A percentile compares a stretch with the other conserved stretches of the same genome.
Conservation (phyloP, 192 early-diverging fungal species). For the Linnemannia hyalina region DNA sequence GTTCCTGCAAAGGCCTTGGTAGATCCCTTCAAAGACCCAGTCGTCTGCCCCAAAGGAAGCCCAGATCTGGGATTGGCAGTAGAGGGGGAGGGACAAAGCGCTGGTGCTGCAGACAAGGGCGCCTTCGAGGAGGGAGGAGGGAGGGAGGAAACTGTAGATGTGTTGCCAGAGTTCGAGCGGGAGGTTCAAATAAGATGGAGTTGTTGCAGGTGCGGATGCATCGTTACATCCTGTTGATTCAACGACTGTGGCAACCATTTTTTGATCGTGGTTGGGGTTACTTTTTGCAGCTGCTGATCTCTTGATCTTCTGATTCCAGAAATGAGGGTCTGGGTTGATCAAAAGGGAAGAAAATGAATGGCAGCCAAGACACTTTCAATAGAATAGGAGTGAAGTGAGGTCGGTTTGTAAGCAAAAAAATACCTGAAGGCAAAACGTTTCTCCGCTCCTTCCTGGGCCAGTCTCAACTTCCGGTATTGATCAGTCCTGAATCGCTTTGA, state of each 20-base stretch:
- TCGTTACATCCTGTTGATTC: not conserved
- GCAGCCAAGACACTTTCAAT: too few relatives aligned
- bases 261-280: not conserved
- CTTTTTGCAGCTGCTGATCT: not conserved
- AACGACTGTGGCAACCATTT: not conserved
- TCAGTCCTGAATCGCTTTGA: too few relatives aligned
- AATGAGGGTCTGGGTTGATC: not conserved
- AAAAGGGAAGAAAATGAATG: not conserved
- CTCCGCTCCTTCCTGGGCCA: not conserved
- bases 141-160: constrained; percentile 24
- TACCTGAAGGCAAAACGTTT: not conserved
- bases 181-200: constrained; percentile 4
- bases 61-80: constrained; percentile 46
- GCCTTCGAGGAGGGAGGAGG: constrained; percentile 23
- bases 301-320: not conserved
- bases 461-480: too few relatives aligned
- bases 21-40: constrained; percentile 30
- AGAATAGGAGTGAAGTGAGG: too few relatives aligned
- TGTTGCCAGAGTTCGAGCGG: constrained; percentile 34
- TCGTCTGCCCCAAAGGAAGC: constrained; percentile 23
- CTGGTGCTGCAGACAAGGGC: constrained; percentile 25
- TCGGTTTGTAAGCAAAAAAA: not conserved
- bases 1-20: constrained; percentile 26
- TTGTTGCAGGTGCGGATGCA: not conserved
- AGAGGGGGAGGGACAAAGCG: constrained; percentile 29